A percentile compares a stretch with the other conserved stretches of the same genome.
Conservation (phyloP, 2,329 filamentous ascomycete genomes). For the Exophiala oligosperma region DNA sequence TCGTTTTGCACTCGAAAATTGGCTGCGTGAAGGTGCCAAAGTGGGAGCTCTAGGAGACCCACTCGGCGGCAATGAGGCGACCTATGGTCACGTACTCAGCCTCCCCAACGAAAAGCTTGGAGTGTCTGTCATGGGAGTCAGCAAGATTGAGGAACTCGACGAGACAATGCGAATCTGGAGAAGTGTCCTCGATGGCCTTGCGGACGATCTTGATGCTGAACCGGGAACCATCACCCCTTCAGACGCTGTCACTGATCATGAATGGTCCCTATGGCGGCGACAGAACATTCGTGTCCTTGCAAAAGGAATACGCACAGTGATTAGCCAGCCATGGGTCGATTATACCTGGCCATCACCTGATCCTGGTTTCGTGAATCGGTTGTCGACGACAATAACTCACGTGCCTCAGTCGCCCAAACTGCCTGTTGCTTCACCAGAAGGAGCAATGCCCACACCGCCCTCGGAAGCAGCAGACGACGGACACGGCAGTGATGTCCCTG, state of each 20-base stretch:
- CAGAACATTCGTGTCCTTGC: conserved; percentile 38
- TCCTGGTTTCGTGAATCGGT: conserved; percentile 41
- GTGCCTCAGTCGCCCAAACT: not conserved
- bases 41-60: conserved; percentile 51
- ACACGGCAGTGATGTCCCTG: conserved; percentile 12
- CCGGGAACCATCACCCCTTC: conserved; percentile 37
- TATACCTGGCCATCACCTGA: conserved; percentile 47
- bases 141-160: conserved; percentile 58
- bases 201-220: conserved; percentile 38
- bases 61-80: conserved; percentile 32
- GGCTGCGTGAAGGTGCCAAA: conserved; percentile 52
- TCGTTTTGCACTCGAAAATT: conserved; percentile 71
- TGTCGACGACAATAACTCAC: not conserved
- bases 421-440: not conserved
- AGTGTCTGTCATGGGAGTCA: conserved; percentile 66
- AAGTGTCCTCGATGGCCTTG: conserved; percentile 50
- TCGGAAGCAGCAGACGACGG: conserved; percentile 23
- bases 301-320: conserved; percentile 37
- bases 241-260: conserved; percentile 39
- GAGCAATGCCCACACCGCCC: conserved; percentile 22
- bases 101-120: conserved; percentile 49
- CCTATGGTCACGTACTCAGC: conserved; percentile 41
- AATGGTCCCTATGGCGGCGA: conserved; percentile 39
- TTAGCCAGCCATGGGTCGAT: conserved; percentile 45
- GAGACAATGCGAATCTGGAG: conserved; percentile 62